These are phyloP conservation scores for Epicoccum sorghinum DNA, from an alignment of 2,329 filamentous ascomycete species.

Conservation along the genomic window DNA sequence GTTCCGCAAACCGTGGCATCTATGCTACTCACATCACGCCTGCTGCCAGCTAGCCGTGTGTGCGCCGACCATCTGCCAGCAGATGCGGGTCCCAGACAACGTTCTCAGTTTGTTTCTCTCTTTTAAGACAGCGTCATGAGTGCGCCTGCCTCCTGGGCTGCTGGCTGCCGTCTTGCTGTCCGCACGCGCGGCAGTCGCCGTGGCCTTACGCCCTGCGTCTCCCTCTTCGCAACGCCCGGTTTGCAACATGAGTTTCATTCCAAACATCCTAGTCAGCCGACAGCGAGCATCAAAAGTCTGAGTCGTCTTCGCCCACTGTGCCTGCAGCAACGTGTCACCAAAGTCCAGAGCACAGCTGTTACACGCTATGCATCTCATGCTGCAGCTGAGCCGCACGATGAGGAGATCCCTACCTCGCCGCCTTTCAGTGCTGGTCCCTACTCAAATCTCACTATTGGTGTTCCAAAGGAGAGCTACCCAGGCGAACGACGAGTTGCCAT, in stretches of 20 bases:
- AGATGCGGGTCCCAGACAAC: slow-evolving; percentile 42
- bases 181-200: slow-evolving; percentile 27
- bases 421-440: slow-evolving; percentile 63
- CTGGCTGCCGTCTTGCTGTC: slow-evolving; percentile 35
- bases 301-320: slow-evolving; percentile 34
- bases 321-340: slow-evolving; percentile 40
- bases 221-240: slow-evolving; percentile 23
- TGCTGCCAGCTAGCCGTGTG: slow-evolving; percentile 17
- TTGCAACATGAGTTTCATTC: slow-evolving; percentile 27
- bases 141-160: slow-evolving; percentile 31
- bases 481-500: slow-evolving; percentile 84
- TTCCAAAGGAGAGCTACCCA: slow-evolving; percentile 78
- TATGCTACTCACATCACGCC: slow-evolving; percentile 20
- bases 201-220: slow-evolving; percentile 14
- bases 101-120: slow-evolving; percentile 27
- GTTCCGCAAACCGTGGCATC: slow-evolving; percentile 24
- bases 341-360: slow-evolving; percentile 27
- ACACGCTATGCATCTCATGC: slow-evolving; percentile 42
- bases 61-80: slow-evolving; percentile 22
- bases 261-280: slow-evolving; percentile 20
- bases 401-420: slow-evolving; percentile 43
- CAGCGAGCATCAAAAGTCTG: slow-evolving; percentile 30
- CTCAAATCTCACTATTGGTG: slow-evolving; percentile 73
- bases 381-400: slow-evolving; percentile 41
- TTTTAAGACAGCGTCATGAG: slow-evolving; percentile 41